A percentile compares a stretch with the other conserved stretches of the same genome.
These are phyloP conservation scores for Gracilaria gracilis DNA, from an alignment of 23 red algal genomes.

Conservation along the genomic window DNA sequence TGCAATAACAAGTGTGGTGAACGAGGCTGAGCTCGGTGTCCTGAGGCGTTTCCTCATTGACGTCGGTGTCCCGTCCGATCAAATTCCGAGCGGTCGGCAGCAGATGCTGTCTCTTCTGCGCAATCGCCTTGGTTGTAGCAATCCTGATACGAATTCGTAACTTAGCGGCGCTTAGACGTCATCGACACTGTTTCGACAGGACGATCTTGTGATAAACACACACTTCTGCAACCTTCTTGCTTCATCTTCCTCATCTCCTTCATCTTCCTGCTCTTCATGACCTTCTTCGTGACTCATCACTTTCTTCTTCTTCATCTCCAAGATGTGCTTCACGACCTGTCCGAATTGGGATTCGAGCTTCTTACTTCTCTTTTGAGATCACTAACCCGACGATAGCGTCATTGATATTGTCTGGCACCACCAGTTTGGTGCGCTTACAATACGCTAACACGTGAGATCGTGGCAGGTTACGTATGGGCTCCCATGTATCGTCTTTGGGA, in stretches of 20 bases:
- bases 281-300: too few relatives aligned
- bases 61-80: background rate
- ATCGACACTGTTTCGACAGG: too few relatives aligned
- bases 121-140: background rate
- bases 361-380: too few relatives aligned
- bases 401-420: background rate
- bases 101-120: background rate
- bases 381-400: background rate
- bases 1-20: background rate
- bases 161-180: too few relatives aligned
- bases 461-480: background rate
- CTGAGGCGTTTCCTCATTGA: conserved; percentile 15
- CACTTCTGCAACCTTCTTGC: too few relatives aligned
- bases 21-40: background rate
- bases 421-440: background rate
- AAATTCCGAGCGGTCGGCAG: background rate
- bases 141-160: too few relatives aligned
- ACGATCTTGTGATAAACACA: too few relatives aligned
- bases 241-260: too few relatives aligned
- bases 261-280: too few relatives aligned
- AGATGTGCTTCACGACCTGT: too few relatives aligned
- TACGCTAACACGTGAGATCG: background rate
- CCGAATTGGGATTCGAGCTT: too few relatives aligned
- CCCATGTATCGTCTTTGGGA: background rate
- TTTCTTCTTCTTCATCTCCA: too few relatives aligned